phyloP scores from a whole-genome alignment of 192 early-diverging fungal species.

The Cladochytrium replicatum region DNA sequence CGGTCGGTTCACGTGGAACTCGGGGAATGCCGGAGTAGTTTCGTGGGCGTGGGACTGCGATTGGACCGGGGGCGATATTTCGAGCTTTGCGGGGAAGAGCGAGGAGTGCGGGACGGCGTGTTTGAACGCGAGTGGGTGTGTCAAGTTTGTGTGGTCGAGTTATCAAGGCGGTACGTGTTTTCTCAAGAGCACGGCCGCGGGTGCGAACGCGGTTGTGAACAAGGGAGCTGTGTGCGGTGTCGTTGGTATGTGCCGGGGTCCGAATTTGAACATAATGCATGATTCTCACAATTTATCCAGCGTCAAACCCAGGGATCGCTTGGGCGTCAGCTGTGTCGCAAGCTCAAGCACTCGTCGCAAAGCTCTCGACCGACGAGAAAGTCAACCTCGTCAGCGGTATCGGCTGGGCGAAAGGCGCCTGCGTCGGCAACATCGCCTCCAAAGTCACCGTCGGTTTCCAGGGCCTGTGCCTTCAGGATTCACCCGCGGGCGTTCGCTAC shows the following conservation, averaged over 20 bases:
- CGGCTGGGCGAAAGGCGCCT: slow-evolving; percentile 30
- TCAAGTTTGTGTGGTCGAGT: no score
- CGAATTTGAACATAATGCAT: no score
- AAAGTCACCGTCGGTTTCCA: slow-evolving; percentile 29
- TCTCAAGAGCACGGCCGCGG: no score
- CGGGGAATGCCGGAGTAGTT: not conserved
- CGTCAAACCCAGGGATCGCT: no score
- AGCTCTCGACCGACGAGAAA: slow-evolving; percentile 35
- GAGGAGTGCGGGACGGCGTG: no score
- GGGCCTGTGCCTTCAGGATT: slow-evolving; percentile 48
- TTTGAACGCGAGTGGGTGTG: no score
- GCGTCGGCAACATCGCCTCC: slow-evolving; percentile 39
- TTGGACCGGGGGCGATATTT: not conserved
- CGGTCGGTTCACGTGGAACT: not conserved
- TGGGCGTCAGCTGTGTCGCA: slow-evolving; percentile 12
- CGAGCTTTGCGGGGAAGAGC: no score
- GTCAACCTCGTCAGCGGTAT: slow-evolving; percentile 33
- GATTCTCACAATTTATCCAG: no score
- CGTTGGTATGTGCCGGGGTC: no score
- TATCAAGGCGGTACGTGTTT: no score
- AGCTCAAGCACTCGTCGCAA: slow-evolving; percentile 22
- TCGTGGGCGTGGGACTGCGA: not conserved
- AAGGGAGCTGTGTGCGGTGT: no score
- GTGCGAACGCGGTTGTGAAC: no score
- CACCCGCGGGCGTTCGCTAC: slow-evolving; percentile 37